These are phyloP conservation scores for Rhodotorula toruloides DNA, from an alignment of 768 basidiomycete species.

Conservation along the genomic window DNA sequence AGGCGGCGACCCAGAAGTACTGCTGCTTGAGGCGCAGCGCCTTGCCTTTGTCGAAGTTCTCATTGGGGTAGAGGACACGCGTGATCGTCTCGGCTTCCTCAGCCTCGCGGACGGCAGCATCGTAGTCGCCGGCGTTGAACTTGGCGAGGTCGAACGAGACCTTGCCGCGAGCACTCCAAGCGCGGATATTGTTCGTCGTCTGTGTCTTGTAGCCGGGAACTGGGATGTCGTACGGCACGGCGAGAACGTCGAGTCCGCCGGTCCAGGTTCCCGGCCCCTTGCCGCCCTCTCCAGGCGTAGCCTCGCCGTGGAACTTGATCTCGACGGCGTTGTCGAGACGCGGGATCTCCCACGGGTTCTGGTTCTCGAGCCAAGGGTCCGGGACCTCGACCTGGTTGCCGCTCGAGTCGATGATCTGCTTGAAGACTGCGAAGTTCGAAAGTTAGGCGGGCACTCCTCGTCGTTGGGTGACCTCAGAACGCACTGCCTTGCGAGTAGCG, in stretches of 20 bases:
- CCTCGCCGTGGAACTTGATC: conserved; percentile 79
- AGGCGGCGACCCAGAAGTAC: conserved; percentile 57
- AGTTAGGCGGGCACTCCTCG: conserved; percentile 49
- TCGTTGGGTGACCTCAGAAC: neutral
- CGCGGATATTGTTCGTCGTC: conserved; percentile 69
- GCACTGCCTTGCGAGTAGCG: conserved; percentile 20
- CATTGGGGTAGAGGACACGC: conserved; percentile 91
- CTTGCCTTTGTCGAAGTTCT: conserved; percentile 52
- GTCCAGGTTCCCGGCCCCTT: conserved; percentile 52
- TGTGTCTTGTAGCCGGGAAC: conserved; percentile 73
- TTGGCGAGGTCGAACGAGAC: conserved; percentile 87
- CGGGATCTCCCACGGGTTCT: conserved; percentile 54
- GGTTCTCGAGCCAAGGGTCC: conserved; percentile 83
- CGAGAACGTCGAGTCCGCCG: conserved; percentile 89
- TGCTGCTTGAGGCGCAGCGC: conserved; percentile 80
- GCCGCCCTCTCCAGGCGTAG: conserved; percentile 61
- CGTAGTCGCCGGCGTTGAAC: conserved; percentile 96
- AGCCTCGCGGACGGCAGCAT: conserved; percentile 75
- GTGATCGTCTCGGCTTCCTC: conserved; percentile 88
- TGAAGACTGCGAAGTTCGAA: conserved; percentile 96
- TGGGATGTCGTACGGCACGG: conserved; percentile 90
- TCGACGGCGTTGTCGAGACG: conserved; percentile 41
- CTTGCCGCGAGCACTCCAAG: conserved; percentile 65
- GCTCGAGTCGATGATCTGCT: conserved; percentile 65
- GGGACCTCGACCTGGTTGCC: conserved; percentile 54